These are phyloP conservation scores for Ceratocystis albifundus DNA, from an alignment of 2,329 filamentous ascomycete species.

Conservation along the genomic window DNA sequence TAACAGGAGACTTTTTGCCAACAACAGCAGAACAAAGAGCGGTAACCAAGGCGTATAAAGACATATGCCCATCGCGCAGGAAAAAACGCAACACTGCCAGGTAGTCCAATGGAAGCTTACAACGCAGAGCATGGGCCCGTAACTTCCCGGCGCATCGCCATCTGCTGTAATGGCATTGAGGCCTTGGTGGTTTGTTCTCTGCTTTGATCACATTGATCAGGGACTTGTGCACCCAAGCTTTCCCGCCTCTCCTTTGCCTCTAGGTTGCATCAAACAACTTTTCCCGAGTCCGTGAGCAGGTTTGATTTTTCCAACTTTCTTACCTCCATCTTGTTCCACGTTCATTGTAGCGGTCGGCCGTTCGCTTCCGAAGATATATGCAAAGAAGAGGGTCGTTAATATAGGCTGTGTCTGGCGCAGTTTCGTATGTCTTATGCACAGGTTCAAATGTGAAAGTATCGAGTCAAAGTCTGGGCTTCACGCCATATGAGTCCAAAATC, in stretches of 20 bases:
- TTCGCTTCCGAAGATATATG: constrained; percentile 5
- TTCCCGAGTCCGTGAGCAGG: background rate
- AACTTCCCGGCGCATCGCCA: constrained; percentile 6
- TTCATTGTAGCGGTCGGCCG: constrained; percentile 15
- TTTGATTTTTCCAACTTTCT: background rate
- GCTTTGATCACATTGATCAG: constrained; percentile 3
- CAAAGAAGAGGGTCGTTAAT: background rate
- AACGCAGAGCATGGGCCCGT: constrained; percentile 5
- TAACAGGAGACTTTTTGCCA: constrained; percentile 8
- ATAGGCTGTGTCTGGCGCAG: background rate
- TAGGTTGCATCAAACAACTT: background rate
- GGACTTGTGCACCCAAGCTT: constrained; percentile 6
- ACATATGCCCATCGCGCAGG: constrained; percentile 2
- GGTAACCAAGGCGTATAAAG: background rate
- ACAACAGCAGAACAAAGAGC: constrained; percentile 1
- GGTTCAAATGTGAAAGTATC: background rate
- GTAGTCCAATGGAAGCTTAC: constrained; percentile 5
- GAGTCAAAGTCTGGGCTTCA: background rate
- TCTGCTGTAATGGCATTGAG: background rate
- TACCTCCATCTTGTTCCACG: constrained; percentile 13
- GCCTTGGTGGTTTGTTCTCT: constrained; percentile 1
- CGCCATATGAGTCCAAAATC: background rate
- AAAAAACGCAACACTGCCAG: background rate
- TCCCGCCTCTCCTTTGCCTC: background rate
- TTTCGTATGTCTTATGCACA: background rate